Base-by-base conservation (phyloP, 2,329 filamentous ascomycete species). In the Cladosporium oxysporum region DNA sequence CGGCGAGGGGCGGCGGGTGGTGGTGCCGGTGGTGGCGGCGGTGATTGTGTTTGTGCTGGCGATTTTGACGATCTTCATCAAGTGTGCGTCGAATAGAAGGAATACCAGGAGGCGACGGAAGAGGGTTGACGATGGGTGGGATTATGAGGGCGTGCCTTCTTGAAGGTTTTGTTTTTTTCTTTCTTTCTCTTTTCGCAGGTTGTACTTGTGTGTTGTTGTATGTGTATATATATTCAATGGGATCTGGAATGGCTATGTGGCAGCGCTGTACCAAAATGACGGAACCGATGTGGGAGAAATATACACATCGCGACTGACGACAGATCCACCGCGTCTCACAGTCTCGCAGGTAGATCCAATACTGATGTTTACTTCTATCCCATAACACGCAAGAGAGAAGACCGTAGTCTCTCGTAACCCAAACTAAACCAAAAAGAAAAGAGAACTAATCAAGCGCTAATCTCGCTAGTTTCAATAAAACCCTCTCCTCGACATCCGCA, bases 91-190 rank as follows among this genome's bases (percentile, higher is more conserved):
- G 5, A 89, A 89, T 74, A 76, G 87, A 66, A 80, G 82, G 68
- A 81, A 82, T 57, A 82, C 81, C 71, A 82, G 83, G 71, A 79
- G 85, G 66, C 77, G 77, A 58, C 79, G 81, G 66, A 76, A 80
- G 62, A 74, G 77, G 65, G 76, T 76, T 53, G 76, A 78, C 23
- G 80, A 80, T 67, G 86, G 86, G 1, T 88, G 86, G 83, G 86
- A 89, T 71, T 90, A 90, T 78, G 88, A 90, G 73, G 88, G 88
- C 18, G 87, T 91, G 60, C 88, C 88, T 23, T 73, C 71, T 37
- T 76, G 65, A 71, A 1, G 18, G 2, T 26, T 26, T 26, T 26
- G 1, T 26, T 26, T 26, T 26, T 26, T 26, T 26, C 3, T 26
- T 26, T 2, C 23, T 26, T 26, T 26, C 23, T 26, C 23, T 26